Evolutionary conservation across 129 eudicot genomes (phyloP).

Genomic region (Flaveria ramosissima): DNA sequence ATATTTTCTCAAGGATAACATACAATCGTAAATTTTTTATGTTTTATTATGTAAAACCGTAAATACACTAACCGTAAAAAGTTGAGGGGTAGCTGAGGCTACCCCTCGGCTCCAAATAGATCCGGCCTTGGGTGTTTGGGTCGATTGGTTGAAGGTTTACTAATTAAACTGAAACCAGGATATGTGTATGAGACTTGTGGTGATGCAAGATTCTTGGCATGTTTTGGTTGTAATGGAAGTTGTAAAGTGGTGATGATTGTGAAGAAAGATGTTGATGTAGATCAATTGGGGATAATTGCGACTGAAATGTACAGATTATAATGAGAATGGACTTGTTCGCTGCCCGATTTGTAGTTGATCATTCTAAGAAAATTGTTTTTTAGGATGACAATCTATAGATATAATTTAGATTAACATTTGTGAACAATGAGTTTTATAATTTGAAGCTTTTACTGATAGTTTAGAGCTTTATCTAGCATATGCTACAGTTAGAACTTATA

Average conservation of each 20-base stretch:
- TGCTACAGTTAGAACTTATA: neutral
- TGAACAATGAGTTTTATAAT: neutral
- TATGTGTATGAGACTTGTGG: constrained; percentile 83
- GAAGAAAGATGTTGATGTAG: constrained; percentile 36
- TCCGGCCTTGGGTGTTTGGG: constrained; percentile 63
- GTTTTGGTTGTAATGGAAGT: constrained; percentile 84
- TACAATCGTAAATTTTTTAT: too few species aligned
- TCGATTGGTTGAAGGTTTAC: constrained; percentile 59
- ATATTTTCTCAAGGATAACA: too few species aligned
- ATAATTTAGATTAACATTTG: constrained; percentile 1
- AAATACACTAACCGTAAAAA: too few species aligned
- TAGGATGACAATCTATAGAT: constrained; percentile 29
- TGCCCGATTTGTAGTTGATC: constrained; percentile 83
- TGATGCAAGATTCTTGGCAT: constrained; percentile 74
- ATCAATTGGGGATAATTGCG: constrained; percentile 27
- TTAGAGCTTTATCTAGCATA: too few species aligned
- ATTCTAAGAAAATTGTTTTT: constrained; percentile 6
- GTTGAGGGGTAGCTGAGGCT: too few species aligned
- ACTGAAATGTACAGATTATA: constrained; percentile 8
- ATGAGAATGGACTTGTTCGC: neutral
- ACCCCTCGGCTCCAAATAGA: too few species aligned
- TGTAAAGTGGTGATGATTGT: constrained; percentile 58
- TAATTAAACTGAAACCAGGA: constrained; percentile 50
- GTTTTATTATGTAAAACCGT: too few species aligned
- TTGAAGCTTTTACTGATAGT: neutral